Evolutionary conservation across 768 basidiomycete species (phyloP).

Genomic region (Russula sp.): DNA sequence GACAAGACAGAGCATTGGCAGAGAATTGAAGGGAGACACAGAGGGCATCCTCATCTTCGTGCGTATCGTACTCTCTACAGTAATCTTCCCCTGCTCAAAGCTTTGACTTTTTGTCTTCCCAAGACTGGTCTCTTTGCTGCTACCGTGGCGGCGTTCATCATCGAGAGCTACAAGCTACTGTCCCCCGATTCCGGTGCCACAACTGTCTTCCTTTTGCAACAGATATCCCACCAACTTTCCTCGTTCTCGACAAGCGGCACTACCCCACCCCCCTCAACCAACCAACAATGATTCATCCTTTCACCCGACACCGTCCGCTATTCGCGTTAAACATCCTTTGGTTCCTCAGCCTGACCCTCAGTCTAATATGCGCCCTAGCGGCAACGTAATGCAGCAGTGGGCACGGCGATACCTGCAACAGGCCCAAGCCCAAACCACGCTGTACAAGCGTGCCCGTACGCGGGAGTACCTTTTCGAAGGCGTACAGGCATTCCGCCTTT

Average conservation of each 20-base stretch:
- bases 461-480: constrained; percentile 20
- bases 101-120: too few species aligned
- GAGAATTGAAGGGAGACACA: constrained; percentile 19
- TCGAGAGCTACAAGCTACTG: constrained; percentile 23
- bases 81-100: too few species aligned
- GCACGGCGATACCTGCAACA: constrained; percentile 17
- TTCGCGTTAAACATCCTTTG: constrained; percentile 26
- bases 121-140: constrained; percentile 26
- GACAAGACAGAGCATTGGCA: constrained; percentile 4
- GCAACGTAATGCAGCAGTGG: constrained; percentile 25
- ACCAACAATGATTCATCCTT: constrained; percentile 1
- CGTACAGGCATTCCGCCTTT: constrained; percentile 5
- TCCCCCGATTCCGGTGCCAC: constrained; percentile 2
- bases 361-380: constrained; percentile 13
- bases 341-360: constrained; percentile 23
- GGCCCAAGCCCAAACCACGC: neutral
- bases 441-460: constrained; percentile 13
- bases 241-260: neutral
- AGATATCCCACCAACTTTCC: constrained; percentile 23
- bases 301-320: neutral
- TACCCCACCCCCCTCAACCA: neutral
- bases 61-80: too few species aligned
- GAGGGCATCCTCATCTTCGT: constrained; percentile 19
- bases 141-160: constrained; percentile 21
- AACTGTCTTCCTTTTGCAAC: constrained; percentile 11